Base-by-base conservation (phyloP, 225 moss, liverwort and hornwort genomes). In the Sphagnum tenellum region DNA sequence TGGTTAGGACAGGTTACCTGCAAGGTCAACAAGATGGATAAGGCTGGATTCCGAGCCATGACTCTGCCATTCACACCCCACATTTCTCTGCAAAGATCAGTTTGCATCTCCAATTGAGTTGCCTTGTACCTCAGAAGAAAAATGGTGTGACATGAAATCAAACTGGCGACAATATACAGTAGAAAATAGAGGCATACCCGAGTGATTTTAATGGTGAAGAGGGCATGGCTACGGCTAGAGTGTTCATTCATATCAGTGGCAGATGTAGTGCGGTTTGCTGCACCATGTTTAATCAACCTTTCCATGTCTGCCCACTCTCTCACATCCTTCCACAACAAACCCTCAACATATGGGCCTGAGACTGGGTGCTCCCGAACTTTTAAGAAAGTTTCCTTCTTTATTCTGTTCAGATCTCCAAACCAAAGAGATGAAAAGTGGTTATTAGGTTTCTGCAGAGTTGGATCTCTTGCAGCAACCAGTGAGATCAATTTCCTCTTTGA, bases 21-120 rank as follows among this genome's bases (percentile, higher is more conserved):
- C 85, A 72, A 86, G 85, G 65, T 86, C 85, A 59, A 86, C 85
- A 46, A 86, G 76, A 69, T 86, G 78, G 71, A 86, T 77, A 50
- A 70, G 61, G 72, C 72, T 77, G 49, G 77, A 76, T 45, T 84
- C 76, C 59, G 74, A 70, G 44, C 78, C 82, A 57, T 70, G 64
- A 55, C 67, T 82, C 78, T 82, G 69, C 70, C 56, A 46, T 66
- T 13, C 50, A 60, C 1, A 64, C 46, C 8, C 13, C 4, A 65
- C 5, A 4, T 12, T 65, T 46, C 65, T 50, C 65, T 65, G 50
- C 52, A 65, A 63, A 65, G n/a, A 47, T 54, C 8, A 49, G 46
- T 12, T 9, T 61, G 60, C 44, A 44, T 61, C 46, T 10, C 61
- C 45, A 4, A 46, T 45, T 45, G 45, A 61, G 61, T 45, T 61